Evolutionary conservation across 208 protist genomes (phyloP).

Genomic region (Herpetomonas tarakana): DNA sequence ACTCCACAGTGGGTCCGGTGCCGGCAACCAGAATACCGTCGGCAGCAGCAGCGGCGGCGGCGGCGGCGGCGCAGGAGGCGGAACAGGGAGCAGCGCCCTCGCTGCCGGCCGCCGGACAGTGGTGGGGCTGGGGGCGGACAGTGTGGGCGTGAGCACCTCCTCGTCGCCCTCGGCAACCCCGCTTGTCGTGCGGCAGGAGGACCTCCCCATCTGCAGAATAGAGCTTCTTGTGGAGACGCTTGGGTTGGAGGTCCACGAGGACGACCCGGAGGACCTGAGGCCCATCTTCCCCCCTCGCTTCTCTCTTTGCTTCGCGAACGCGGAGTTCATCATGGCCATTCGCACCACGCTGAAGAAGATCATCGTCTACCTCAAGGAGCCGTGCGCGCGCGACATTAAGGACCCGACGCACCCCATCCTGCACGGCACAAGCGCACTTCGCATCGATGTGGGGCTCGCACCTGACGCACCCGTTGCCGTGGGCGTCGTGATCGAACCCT

Average conservation of each 20-base stretch:
- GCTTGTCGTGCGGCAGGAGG: conserved; percentile 11
- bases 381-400: conserved; percentile 37
- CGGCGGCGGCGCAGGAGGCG: neutral
- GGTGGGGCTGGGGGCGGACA: neutral
- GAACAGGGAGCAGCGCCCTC: neutral
- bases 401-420: conserved; percentile 50
- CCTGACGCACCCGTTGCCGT: conserved; percentile 36
- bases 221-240: conserved; percentile 60
- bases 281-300: conserved; percentile 40
- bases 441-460: conserved; percentile 33
- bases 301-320: conserved; percentile 40
- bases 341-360: conserved; percentile 42
- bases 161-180: neutral
- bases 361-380: conserved; percentile 42
- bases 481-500: conserved; percentile 26
- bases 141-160: neutral
- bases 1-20: too few species aligned
- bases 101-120: neutral
- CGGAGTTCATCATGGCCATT: conserved; percentile 57
- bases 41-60: neutral
- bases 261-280: conserved; percentile 35
- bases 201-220: conserved; percentile 46
- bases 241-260: conserved; percentile 67
- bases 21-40: neutral
- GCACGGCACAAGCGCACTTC: conserved; percentile 22